Percentiles rank a stretch among this genome's conserved stretches.
These are phyloP conservation scores for Yamadazyma laniorum DNA, from an alignment of 805 yeast species.

Conservation along the genomic window DNA sequence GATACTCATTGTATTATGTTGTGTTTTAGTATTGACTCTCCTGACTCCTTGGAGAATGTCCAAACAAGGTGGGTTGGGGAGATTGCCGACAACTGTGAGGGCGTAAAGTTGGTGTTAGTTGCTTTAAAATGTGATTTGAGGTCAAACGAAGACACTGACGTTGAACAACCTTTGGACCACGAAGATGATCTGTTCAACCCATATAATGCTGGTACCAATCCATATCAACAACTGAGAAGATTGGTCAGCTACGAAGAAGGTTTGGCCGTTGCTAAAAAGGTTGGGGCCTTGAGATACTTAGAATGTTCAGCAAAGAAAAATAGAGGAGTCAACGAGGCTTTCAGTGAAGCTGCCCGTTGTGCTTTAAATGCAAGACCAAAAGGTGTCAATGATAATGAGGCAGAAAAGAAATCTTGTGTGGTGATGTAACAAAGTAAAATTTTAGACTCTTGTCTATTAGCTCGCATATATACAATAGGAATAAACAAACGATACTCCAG, in stretches of 20 bases:
- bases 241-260: slow-evolving; percentile 92
- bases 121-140: slow-evolving; percentile 94
- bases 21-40: slow-evolving; percentile 91
- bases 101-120: slow-evolving; percentile 88
- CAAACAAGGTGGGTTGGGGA: slow-evolving; percentile 97
- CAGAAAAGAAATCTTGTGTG: slow-evolving; percentile 39
- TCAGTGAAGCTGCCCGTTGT: slow-evolving; percentile 97
- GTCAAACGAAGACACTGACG: slow-evolving; percentile 51
- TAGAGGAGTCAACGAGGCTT: slow-evolving; percentile 98
- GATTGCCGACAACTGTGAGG: slow-evolving; percentile 94
- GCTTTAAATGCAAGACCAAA: slow-evolving; percentile 87
- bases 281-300: slow-evolving; percentile 90
- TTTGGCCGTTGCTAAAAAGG: slow-evolving; percentile 82
- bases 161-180: slow-evolving; percentile 32
- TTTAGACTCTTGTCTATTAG: slow-evolving; percentile 3
- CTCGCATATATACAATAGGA: slow-evolving; percentile 7
- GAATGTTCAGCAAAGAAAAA: slow-evolving; percentile 97
- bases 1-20: slow-evolving; percentile 97
- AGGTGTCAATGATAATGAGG: slow-evolving; percentile 51
- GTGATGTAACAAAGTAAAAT: slow-evolving; percentile 28
- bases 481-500: too few relatives aligned
- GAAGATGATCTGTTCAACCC: slow-evolving; percentile 27
- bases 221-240: slow-evolving; percentile 37
- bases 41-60: slow-evolving; percentile 92
- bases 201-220: slow-evolving; percentile 36